These are phyloP conservation scores for Solanum paucissectum DNA, from an alignment of 257 asterid genomes.

Conservation along the genomic window DNA sequence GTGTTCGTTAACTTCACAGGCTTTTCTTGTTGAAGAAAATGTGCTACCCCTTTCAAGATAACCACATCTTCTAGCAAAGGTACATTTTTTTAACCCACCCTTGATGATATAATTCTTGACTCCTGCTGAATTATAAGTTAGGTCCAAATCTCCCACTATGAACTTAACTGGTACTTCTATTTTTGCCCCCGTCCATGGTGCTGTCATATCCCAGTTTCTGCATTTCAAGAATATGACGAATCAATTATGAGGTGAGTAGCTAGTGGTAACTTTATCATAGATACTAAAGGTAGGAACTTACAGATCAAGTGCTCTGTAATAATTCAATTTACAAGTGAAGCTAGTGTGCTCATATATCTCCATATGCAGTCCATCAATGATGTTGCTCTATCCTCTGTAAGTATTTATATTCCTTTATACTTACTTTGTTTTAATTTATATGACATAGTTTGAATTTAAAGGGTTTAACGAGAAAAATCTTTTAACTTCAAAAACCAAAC, in stretches of 20 bases:
- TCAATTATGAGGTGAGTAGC: neutral
- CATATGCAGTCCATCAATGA: too few species aligned
- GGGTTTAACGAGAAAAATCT: too few species aligned
- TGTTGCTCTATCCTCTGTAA: too few species aligned
- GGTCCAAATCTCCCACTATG: constrained; percentile 11
- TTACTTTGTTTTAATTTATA: too few species aligned
- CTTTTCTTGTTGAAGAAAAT: constrained; percentile 7
- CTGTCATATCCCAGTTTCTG: constrained; percentile 15
- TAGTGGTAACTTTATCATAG: neutral
- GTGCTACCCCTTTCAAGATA: constrained; percentile 5
- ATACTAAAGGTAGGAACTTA: constrained; percentile 8
- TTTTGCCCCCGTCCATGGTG: constrained; percentile 13
- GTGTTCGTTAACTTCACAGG: neutral
- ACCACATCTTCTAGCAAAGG: constrained; percentile 9
- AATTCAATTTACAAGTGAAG: constrained; percentile 70
- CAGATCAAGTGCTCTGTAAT: constrained; percentile 50
- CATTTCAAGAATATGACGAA: neutral
- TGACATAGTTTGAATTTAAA: too few species aligned
- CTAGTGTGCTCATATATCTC: constrained; percentile 40
- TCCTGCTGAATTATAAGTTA: neutral
- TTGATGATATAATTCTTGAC: constrained; percentile 2
- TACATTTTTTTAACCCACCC: constrained; percentile 10
- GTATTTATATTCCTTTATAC: too few species aligned
- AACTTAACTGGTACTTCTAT: constrained; percentile 11
- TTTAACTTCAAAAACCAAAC: too few species aligned